Base-by-base conservation (phyloP, 768 basidiomycete genomes). In the Tremella yokohamensis region DNA sequence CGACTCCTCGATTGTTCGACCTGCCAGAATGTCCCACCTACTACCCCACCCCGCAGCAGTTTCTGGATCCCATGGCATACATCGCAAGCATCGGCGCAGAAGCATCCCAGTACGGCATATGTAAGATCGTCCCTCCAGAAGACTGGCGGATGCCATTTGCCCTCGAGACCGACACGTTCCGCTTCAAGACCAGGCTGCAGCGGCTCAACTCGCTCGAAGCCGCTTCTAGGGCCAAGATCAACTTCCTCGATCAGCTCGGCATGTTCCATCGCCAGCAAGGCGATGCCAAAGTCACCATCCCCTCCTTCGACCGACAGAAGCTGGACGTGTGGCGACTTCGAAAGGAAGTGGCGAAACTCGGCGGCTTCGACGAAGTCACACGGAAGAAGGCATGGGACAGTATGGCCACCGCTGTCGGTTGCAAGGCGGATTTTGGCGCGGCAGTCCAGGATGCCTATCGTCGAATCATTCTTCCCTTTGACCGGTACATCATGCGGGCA, bases 121-220 rank as follows among this genome's bases (percentile, higher is more conserved):
- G 90, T 80, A 99, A 99, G 80, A 85, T 99, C 56, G 83, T 97
- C 22, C 96, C 96, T 61, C 96, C 96, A 1, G 81, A 82, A 56
- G 87, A 83, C 19, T 99, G 96, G 96, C 83, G 87, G 67, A 94
- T 96, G 86, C 90, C 94, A 8, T 98, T 96, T 73, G 86, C 90
- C 11, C 89, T 93, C 45, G 87, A 97, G 74, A 90, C 90, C 16
- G 89, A 92, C 84, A 82, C 82, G 57, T 97, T 96, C 79, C 88
- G 90, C 49, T 99, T 99, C 80, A 90, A 89, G 78, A 99, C 94
- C 52, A 86, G 96, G 51, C 79, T 98, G 42, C 92, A 96, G 77
- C 85, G 89, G 62, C 81, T 99, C 70, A 97, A 97, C 77, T 92
- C 90, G 62, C 90, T 99, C 64, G 94, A 98, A 79, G 96, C 96